These are phyloP conservation scores for Entonaema liquescens DNA, from an alignment of 495 filamentous ascomycete genomes.

Conservation along the genomic window DNA sequence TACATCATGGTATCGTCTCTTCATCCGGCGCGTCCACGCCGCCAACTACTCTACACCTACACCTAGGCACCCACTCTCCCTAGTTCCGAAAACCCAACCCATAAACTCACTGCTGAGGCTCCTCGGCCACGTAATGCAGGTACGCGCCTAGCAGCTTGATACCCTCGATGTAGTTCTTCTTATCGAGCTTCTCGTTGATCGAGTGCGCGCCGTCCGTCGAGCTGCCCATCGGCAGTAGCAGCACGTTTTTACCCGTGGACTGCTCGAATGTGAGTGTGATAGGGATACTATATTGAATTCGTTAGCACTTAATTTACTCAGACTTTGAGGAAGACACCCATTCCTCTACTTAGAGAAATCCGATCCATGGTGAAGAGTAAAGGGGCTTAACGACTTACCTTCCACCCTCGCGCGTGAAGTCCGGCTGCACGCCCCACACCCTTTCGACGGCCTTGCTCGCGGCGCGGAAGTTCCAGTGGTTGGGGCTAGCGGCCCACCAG, in stretches of 20 bases:
- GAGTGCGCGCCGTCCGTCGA: conserved; percentile 96
- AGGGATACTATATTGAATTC: conserved; percentile 72
- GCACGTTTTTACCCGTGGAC: conserved; percentile 97
- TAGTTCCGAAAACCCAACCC: not conserved
- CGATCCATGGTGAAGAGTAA: not conserved
- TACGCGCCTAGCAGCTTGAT: conserved; percentile 95
- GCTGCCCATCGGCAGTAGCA: conserved; percentile 95
- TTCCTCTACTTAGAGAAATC: not conserved
- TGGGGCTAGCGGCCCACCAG: conserved; percentile 97
- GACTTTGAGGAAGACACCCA: not conserved
- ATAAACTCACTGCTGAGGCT: conserved; percentile 59
- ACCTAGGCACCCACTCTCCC: not conserved
- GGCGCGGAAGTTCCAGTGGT: conserved; percentile 97
- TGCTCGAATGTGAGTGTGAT: conserved; percentile 97
- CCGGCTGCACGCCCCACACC: conserved; percentile 91
- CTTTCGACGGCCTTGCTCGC: conserved; percentile 91
- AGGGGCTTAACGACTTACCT: conserved; percentile 59
- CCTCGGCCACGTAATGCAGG: conserved; percentile 94
- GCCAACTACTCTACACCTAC: not conserved
- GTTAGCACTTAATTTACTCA: not conserved
- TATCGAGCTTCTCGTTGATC: conserved; percentile 98
- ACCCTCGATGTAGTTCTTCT: conserved; percentile 97
- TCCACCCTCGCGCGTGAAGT: conserved; percentile 96
- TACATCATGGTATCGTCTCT: not conserved
- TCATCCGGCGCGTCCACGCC: not conserved